These are phyloP conservation scores for Litsea cubeba DNA, from an alignment of 164 flowering plant genomes.

Conservation along the genomic window DNA sequence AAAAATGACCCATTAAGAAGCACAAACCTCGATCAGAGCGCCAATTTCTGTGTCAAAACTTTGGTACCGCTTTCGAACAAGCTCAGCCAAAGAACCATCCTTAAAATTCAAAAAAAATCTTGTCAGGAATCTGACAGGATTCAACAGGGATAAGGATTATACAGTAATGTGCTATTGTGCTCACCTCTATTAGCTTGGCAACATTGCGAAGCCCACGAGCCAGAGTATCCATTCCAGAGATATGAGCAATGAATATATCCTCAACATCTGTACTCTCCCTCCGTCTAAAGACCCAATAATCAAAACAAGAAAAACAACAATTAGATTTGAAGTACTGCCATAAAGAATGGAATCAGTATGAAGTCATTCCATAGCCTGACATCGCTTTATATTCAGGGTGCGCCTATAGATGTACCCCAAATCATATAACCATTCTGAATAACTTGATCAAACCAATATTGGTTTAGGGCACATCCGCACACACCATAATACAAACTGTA, in stretches of 20 bases:
- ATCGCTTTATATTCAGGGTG: too few species aligned
- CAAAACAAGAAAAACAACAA: too few species aligned
- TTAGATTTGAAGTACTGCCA: too few species aligned
- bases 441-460: too few species aligned
- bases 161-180: neutral
- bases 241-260: conserved; percentile 90
- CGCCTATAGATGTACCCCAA: too few species aligned
- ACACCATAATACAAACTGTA: too few species aligned
- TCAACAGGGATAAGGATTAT: neutral
- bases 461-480: too few species aligned
- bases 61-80: conserved; percentile 74
- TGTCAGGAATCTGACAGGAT: neutral
- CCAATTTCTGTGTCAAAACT: conserved; percentile 91
- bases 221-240: conserved; percentile 91
- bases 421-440: too few species aligned
- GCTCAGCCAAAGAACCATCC: conserved; percentile 81
- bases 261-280: conserved; percentile 99
- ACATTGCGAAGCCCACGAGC: conserved; percentile 95
- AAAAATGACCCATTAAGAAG: neutral
- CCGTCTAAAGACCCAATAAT: conserved; percentile 40
- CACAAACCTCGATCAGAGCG: conserved; percentile 64
- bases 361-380: neutral
- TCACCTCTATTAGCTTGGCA: conserved; percentile 77
- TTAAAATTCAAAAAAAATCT: conserved; percentile 14
- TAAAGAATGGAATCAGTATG: too few species aligned